Conservation (phyloP, 495 filamentous ascomycete species). For the Hypoxylon fuscum region DNA sequence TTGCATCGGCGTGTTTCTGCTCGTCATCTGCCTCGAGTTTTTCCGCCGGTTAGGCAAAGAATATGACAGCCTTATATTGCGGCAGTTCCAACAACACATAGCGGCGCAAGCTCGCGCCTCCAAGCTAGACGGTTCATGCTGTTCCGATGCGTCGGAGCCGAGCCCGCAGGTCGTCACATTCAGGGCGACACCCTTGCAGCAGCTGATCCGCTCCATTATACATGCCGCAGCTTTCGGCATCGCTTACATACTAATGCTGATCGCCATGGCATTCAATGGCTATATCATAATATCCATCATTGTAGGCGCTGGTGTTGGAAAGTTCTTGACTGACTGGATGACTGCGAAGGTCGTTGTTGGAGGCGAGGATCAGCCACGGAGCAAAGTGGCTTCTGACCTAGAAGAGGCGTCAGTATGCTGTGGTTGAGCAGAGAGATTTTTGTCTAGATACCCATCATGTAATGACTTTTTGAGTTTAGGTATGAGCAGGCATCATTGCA, state of each 20-base stretch:
- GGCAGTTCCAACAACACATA: slow-evolving; percentile 48
- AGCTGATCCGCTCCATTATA: slow-evolving; percentile 57
- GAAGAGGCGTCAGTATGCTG: slow-evolving; percentile 45
- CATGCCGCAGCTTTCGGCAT: slow-evolving; percentile 62
- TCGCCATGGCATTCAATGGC: slow-evolving; percentile 66
- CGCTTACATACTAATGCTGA: slow-evolving; percentile 66
- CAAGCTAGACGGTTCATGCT: slow-evolving; percentile 24
- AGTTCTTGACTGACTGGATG: slow-evolving; percentile 57
- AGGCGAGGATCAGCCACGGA: slow-evolving; percentile 1
- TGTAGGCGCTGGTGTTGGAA: slow-evolving; percentile 59
- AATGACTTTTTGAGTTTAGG: neutral
- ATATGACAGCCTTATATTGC: slow-evolving; percentile 60
- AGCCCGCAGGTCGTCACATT: slow-evolving; percentile 47
- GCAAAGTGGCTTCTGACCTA: slow-evolving; percentile 12
- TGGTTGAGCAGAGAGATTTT: slow-evolving; percentile 29
- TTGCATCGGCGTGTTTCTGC: slow-evolving; percentile 66
- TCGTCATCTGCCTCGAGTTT: slow-evolving; percentile 62
- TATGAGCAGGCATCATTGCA: neutral
- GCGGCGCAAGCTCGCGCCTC: slow-evolving; percentile 37
- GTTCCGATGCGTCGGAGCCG: slow-evolving; percentile 21
- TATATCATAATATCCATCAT: slow-evolving; percentile 67
- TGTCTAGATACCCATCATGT: slow-evolving; percentile 31
- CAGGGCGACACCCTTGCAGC: slow-evolving; percentile 58
- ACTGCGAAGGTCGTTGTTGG: slow-evolving; percentile 35
- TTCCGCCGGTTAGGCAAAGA: slow-evolving; percentile 62